phyloP scores from a whole-genome alignment of 2,329 filamentous ascomycete genomes.

The Tolypocladium capitatum region DNA sequence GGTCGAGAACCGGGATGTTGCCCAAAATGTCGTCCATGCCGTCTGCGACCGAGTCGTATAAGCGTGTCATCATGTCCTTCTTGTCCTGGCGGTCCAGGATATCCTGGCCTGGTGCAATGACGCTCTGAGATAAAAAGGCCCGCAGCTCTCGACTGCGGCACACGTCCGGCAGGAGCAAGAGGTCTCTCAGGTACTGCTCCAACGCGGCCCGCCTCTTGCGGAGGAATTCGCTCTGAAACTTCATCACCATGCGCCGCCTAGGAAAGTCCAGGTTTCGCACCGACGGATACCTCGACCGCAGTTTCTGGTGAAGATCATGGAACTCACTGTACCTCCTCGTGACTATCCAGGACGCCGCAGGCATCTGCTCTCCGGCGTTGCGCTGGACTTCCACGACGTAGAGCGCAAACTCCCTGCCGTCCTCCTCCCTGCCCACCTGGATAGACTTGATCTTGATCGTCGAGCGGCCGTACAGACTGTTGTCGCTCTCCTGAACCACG shows the following conservation, averaged over 20 bases:
- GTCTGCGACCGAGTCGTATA: conserved; percentile 94
- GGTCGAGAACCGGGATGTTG: conserved; percentile 89
- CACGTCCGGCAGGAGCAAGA: conserved; percentile 79
- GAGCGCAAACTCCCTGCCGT: conserved; percentile 84
- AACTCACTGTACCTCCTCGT: conserved; percentile 95
- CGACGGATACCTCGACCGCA: conserved; percentile 73
- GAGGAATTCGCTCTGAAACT: conserved; percentile 89
- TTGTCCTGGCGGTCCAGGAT: conserved; percentile 49
- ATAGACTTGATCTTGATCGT: conserved; percentile 84
- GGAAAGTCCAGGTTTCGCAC: conserved; percentile 88
- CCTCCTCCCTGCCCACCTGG: conserved; percentile 81
- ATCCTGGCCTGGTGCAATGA: conserved; percentile 51
- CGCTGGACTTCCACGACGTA: conserved; percentile 88
- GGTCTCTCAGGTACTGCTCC: conserved; percentile 70
- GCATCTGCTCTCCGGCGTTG: conserved; percentile 88
- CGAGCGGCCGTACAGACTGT: conserved; percentile 86
- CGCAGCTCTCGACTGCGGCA: conserved; percentile 87
- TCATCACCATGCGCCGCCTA: conserved; percentile 83
- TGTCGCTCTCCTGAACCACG: conserved; percentile 93
- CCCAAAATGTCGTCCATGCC: conserved; percentile 97
- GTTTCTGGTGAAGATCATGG: conserved; percentile 81
- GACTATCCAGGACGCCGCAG: conserved; percentile 86
- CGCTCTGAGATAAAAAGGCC: conserved; percentile 82
- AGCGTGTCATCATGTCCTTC: conserved; percentile 79
- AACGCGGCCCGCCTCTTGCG: conserved; percentile 75